Evolutionary conservation across 116 monocot genomes (phyloP), one percentile per base, ranked within the genome.

Genomic region (Iris pallida): DNA sequence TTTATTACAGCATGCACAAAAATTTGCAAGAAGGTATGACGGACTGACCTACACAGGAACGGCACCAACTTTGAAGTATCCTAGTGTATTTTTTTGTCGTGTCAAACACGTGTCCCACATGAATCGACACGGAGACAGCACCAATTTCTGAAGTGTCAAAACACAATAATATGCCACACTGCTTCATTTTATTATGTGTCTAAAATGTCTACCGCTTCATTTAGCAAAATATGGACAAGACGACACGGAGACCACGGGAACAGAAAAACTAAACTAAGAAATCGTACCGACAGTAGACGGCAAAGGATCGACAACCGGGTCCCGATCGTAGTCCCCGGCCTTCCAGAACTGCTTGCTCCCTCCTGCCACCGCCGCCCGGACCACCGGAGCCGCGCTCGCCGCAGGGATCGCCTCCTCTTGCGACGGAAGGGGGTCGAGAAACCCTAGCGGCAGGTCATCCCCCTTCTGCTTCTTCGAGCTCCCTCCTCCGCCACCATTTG

Each of bases 341-440:
- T 87, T 90, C 90, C 90, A 90, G 58, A 90, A 90, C 78, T 90
- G 90, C 71, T 47, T 68, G 20, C 63, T 83, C 40, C 65, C 62
- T 53, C 44, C 46, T 11, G 15, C 42, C 20, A 47, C 51, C 53
- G 12, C 60, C 55, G 53, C 16, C 68, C 58, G 40, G 20, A 14
- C 11, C 19, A 40, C 11, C 20, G 44, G 8, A 30, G 30, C 64
- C 18, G 30, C 20, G 11, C 4, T 42, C 14, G 49, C 9, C 8
- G 45, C 16, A 62, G 66, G 19, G 61, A 56, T 43, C n/a, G 76
- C 41, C 11, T 20, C 59, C 44, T 42, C 68, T 14, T 69, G 73
- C 43, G 59, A 59, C 53, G 87, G 79, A 18, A 88, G 72, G 9
- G 88, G 88, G 43, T 88, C 88, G 20, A 88, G 84, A 70, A 88